phyloP scores from a whole-genome alignment of 352 stramenopile genomes.

The Phytophthora capsici region DNA sequence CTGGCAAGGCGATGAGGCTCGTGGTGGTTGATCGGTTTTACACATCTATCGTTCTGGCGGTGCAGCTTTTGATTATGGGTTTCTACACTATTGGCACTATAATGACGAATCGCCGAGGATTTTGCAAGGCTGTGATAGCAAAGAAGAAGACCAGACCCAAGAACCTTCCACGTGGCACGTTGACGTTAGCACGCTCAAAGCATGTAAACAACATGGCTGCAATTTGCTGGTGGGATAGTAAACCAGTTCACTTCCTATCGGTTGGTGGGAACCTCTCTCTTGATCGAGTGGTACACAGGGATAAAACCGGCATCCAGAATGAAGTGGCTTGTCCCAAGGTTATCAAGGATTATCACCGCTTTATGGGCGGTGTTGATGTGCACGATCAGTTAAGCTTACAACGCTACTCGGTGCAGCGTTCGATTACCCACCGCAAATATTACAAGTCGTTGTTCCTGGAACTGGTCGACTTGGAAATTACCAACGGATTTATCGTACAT shows the following conservation, averaged over 20 bases:
- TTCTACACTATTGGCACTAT: constrained; percentile 14
- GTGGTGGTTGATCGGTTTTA: constrained; percentile 22
- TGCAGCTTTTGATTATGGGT: too few relatives aligned
- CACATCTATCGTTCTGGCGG: too few relatives aligned
- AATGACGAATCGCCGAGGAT: constrained; percentile 11
- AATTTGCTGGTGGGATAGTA: neutral
- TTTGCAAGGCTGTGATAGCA: constrained; percentile 4
- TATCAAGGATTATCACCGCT: neutral
- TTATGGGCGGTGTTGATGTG: too few relatives aligned
- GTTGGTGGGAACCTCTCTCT: too few relatives aligned
- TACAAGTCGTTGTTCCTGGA: too few relatives aligned
- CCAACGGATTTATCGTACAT: neutral
- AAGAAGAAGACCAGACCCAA: constrained; percentile 16
- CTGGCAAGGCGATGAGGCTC: neutral
- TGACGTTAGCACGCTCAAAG: constrained; percentile 7
- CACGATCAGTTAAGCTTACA: neutral
- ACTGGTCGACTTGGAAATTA: neutral
- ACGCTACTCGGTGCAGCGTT: neutral
- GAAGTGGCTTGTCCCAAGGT: neutral
- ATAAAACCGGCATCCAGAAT: neutral
- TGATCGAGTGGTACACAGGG: neutral
- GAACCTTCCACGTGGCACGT: neutral
- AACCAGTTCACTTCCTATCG: too few relatives aligned
- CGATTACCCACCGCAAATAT: neutral
- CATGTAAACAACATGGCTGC: constrained; percentile 3